Conservation (phyloP, 768 basidiomycete species). For the Collybia sp. region DNA sequence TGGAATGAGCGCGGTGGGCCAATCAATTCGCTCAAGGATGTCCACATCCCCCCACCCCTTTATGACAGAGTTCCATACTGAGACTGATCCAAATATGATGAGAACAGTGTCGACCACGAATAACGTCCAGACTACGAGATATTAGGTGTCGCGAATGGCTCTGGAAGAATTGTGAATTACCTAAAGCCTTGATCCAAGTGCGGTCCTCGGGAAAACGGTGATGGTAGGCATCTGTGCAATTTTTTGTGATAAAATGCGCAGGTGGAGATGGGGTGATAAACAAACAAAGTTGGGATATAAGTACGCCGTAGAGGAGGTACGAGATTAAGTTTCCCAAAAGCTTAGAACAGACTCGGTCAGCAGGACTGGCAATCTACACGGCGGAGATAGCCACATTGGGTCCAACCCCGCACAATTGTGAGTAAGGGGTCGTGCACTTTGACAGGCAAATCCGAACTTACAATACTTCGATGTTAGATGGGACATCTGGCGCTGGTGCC, state of each 20-base stretch:
- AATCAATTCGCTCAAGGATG: constrained; percentile 4
- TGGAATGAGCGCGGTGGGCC: constrained; percentile 11
- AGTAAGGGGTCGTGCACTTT: neutral
- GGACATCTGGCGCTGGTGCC: neutral
- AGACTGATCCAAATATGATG: constrained; percentile 14
- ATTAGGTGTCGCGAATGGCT: neutral
- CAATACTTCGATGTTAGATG: constrained; percentile 5
- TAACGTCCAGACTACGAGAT: constrained; percentile 7
- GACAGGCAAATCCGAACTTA: neutral
- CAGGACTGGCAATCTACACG: neutral
- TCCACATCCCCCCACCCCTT: constrained; percentile 14
- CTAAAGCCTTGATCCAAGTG: constrained; percentile 5
- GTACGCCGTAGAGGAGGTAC: constrained; percentile 7
- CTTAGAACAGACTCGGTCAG: neutral
- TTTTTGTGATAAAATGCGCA: no score
- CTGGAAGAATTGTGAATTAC: neutral
- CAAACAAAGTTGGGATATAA: constrained; percentile 7
- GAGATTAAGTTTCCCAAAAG: constrained; percentile 8
- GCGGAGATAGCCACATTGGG: constrained; percentile 7
- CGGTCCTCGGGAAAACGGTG: constrained; percentile 1
- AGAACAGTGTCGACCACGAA: constrained; percentile 12
- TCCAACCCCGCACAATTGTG: neutral
- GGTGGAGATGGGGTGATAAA: no score
- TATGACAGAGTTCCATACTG: constrained; percentile 13
- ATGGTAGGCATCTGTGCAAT: constrained; percentile 4